A percentile compares a stretch with the other conserved stretches of the same genome.
Evolutionary conservation across 2,329 filamentous ascomycete genomes (phyloP).

Genomic region (Trichoderma aggressivum): DNA sequence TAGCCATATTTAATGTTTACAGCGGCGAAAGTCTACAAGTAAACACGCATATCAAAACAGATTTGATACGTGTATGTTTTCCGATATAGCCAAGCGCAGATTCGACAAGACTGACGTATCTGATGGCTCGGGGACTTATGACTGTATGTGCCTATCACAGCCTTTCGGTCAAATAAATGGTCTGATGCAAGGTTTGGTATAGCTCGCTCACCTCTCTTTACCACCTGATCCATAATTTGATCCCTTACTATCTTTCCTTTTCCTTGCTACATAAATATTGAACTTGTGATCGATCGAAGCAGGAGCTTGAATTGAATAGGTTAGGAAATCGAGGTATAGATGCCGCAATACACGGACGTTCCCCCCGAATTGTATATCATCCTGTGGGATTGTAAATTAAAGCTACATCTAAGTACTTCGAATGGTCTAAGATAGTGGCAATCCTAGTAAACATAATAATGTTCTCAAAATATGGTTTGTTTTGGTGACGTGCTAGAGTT

Average conservation of each 20-base stretch:
- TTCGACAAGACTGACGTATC: not conserved
- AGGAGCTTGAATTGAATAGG: not conserved
- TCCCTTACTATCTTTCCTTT: not conserved
- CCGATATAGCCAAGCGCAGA: not conserved
- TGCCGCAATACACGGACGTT: not conserved
- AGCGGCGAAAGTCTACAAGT: not conserved
- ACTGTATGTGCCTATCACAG: not conserved
- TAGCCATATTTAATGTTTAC: not conserved
- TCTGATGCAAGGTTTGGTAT: not conserved
- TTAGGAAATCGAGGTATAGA: not conserved
- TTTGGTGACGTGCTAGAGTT: not conserved
- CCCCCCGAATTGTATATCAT: not conserved
- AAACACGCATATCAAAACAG: not conserved
- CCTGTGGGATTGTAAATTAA: not conserved
- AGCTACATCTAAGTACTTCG: not conserved
- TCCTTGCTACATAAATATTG: not conserved
- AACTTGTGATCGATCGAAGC: not conserved
- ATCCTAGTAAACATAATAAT: rapidly evolving
- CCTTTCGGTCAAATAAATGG: not conserved
- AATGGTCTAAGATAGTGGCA: not conserved
- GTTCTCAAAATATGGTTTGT: not conserved
- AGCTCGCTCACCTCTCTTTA: not conserved
- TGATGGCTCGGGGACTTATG: not conserved
- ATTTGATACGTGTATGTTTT: not conserved
- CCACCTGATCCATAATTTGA: not conserved